Percentiles rank a stretch among this genome's conserved stretches.
phyloP scores from a whole-genome alignment of 106 monocot species.

The Platanthera guangdongensis region DNA sequence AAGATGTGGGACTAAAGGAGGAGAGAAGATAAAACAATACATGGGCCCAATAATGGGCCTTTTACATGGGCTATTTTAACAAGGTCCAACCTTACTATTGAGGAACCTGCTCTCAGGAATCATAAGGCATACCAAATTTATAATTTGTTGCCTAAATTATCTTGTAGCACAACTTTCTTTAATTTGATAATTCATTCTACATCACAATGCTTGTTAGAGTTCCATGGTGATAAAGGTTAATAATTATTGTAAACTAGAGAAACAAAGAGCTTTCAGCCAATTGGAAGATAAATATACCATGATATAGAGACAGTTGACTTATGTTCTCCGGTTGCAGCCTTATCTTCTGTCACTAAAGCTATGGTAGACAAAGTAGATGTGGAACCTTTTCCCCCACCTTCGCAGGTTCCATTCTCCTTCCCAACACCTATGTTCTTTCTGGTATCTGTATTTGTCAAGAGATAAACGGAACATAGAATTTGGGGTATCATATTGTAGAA shows the following conservation, averaged over 20 bases:
- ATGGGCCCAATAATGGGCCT: no score
- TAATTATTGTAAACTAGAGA: not conserved
- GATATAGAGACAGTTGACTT: constrained; percentile 21
- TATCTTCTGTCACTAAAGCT: constrained; percentile 14
- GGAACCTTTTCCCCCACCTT: constrained; percentile 32
- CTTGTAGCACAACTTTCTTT: no score
- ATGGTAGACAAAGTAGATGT: constrained; percentile 6
- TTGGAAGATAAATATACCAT: constrained; percentile 24
- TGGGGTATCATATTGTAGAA: not conserved
- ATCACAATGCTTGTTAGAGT: not conserved
- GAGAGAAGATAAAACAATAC: no score
- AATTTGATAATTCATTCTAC: no score
- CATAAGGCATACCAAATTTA: no score
- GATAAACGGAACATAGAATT: constrained; percentile 1
- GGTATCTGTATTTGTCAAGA: constrained; percentile 32
- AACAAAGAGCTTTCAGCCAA: constrained; percentile 1
- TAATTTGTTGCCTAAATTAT: no score
- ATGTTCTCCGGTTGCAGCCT: constrained; percentile 5
- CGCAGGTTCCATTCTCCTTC: constrained; percentile 45
- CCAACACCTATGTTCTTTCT: constrained; percentile 26
- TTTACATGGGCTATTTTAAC: no score
- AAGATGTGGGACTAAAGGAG: no score
- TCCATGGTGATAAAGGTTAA: not conserved
- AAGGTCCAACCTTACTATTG: no score
- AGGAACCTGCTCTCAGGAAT: no score